Conservation (phyloP, 805 yeast genomes). For the Hanseniaspora jakobsenii region DNA sequence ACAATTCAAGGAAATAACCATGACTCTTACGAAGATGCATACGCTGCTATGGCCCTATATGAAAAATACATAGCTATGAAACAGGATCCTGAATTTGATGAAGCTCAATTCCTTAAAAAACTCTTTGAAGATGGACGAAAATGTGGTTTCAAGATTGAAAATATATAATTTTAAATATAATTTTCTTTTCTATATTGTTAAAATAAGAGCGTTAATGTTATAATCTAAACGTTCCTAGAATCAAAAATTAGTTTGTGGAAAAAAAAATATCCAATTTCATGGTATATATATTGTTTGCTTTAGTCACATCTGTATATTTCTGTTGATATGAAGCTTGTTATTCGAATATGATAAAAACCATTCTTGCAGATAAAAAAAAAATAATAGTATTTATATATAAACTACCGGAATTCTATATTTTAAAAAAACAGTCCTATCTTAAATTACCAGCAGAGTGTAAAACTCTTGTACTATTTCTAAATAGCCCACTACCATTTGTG, state of each 20-base stretch:
- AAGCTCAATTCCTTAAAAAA: conserved; percentile 50
- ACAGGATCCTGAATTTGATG: conserved; percentile 33
- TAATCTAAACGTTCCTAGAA: too few relatives aligned
- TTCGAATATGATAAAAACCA: too few relatives aligned
- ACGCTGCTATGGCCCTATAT: conserved; percentile 69
- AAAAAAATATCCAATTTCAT: too few relatives aligned
- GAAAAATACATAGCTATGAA: conserved; percentile 55
- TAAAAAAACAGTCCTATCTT: too few relatives aligned
- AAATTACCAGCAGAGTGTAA: conserved; percentile 7
- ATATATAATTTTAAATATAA: neutral
- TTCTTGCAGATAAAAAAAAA: too few relatives aligned
- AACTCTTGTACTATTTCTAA: conserved; percentile 13
- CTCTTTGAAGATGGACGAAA: conserved; percentile 57
- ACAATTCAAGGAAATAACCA: conserved; percentile 87
- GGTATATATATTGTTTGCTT: too few relatives aligned
- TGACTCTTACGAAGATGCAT: conserved; percentile 94
- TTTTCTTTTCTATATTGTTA: neutral
- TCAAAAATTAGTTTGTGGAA: neutral
- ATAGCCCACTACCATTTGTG: neutral
- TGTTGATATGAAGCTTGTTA: too few relatives aligned
- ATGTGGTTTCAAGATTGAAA: conserved; percentile 26
- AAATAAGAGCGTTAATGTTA: neutral
- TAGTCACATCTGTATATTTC: too few relatives aligned
- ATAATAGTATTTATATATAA: too few relatives aligned
- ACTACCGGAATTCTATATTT: too few relatives aligned